Evolutionary conservation across 2,329 filamentous ascomycete genomes (phyloP).

Genomic region (Diplodia seriata): DNA sequence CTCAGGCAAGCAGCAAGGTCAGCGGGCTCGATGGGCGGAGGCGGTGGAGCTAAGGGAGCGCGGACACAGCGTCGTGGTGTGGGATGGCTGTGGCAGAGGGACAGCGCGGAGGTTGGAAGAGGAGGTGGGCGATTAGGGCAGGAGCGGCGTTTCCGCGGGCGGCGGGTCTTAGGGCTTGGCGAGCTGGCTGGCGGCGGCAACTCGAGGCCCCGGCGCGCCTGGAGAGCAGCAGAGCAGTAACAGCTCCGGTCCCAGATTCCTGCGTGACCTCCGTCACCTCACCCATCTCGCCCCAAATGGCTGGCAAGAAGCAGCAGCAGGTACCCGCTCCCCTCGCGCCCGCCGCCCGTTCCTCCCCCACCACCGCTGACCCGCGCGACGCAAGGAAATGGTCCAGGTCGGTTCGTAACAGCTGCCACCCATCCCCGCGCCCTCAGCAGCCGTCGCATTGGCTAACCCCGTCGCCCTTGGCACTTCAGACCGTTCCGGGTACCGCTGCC

Average conservation of each 20-base stretch:
- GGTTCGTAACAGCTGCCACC: slow-evolving; percentile 69
- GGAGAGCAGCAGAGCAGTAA: slow-evolving; percentile 19
- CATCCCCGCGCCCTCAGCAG: slow-evolving; percentile 36
- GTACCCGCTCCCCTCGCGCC: slow-evolving; percentile 37
- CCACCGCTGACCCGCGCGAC: slow-evolving; percentile 30
- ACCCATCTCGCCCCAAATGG: slow-evolving; percentile 44
- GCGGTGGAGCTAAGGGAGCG: slow-evolving; percentile 20
- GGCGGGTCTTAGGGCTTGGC: slow-evolving; percentile 14
- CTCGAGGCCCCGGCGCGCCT: slow-evolving; percentile 10
- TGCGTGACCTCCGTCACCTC: slow-evolving; percentile 28
- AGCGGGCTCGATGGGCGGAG: background rate
- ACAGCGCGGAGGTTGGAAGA: slow-evolving; percentile 32
- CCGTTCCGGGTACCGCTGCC: slow-evolving; percentile 38
- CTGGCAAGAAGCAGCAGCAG: slow-evolving; percentile 56
- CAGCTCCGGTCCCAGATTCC: slow-evolving; percentile 28
- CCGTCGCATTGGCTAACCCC: slow-evolving; percentile 50
- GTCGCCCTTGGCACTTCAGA: slow-evolving; percentile 25
- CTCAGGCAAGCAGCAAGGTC: background rate
- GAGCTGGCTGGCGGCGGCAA: slow-evolving; percentile 13
- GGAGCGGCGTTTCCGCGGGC: slow-evolving; percentile 22
- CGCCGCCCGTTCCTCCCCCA: slow-evolving; percentile 37
- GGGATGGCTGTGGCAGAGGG: slow-evolving; percentile 22
- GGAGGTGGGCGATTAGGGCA: slow-evolving; percentile 33
- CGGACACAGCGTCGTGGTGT: slow-evolving; percentile 19
- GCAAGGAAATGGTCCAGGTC: slow-evolving; percentile 98